Percentiles rank a stretch among this genome's conserved stretches.
Evolutionary conservation across 805 yeast genomes (phyloP).

Genomic region (Sugiyamaella mastotermitis): DNA sequence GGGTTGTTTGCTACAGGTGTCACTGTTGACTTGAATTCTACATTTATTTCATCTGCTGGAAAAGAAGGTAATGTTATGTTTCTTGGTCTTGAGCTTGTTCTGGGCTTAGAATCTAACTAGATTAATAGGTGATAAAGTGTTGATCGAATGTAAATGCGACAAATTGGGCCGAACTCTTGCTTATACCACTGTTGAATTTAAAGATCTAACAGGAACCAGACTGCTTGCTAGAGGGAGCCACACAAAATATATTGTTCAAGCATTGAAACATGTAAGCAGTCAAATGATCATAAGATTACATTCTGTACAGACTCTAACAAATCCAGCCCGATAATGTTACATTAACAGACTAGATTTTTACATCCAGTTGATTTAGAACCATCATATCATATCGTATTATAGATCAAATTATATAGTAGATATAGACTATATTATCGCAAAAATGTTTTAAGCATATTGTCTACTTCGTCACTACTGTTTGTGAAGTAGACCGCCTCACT

Average conservation of each 20-base stretch:
- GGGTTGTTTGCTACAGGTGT: slow-evolving; percentile 40
- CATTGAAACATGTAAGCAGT: slow-evolving; percentile 30
- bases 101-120: background rate
- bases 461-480: too few relatives aligned
- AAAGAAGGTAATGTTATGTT: too few relatives aligned
- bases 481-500: too few relatives aligned
- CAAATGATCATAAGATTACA: background rate
- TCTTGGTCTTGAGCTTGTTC: slow-evolving; percentile 18
- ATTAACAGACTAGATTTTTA: background rate
- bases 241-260: slow-evolving; percentile 35
- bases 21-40: slow-evolving; percentile 36
- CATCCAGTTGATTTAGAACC: too few relatives aligned
- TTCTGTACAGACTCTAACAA: background rate
- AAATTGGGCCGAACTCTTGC: slow-evolving; percentile 37
- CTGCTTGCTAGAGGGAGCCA: slow-evolving; percentile 39
- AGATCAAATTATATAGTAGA: too few relatives aligned
- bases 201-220: slow-evolving; percentile 17
- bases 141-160: slow-evolving; percentile 25
- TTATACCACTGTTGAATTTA: slow-evolving; percentile 34
- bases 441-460: too few relatives aligned
- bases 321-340: slow-evolving; percentile 2
- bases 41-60: slow-evolving; percentile 36
- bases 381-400: too few relatives aligned
- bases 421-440: too few relatives aligned
- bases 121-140: too few relatives aligned